phyloP scores from a whole-genome alignment of 1,139 yeast species.

The Starmera stellimalicola region DNA sequence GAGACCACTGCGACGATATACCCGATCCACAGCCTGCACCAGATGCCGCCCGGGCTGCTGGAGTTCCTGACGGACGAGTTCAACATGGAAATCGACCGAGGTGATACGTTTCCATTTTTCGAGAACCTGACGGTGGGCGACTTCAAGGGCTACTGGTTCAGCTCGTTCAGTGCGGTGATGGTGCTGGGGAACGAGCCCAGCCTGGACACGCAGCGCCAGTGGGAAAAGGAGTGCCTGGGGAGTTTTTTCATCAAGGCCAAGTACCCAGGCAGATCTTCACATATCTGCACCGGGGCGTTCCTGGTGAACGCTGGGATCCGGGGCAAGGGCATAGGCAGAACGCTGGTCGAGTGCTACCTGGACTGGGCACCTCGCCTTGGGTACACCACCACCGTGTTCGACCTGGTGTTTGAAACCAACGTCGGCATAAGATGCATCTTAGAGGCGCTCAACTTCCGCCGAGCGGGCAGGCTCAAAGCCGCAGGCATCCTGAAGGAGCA shows the following conservation, averaged over 20 bases:
- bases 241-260: slow-evolving; percentile 77
- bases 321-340: slow-evolving; percentile 87
- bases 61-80: slow-evolving; percentile 85
- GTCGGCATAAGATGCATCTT: slow-evolving; percentile 72
- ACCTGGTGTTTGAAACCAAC: slow-evolving; percentile 82
- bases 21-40: slow-evolving; percentile 57
- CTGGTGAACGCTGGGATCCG: slow-evolving; percentile 87
- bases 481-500: slow-evolving; percentile 85
- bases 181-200: slow-evolving; percentile 64
- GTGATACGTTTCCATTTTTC: slow-evolving; percentile 79
- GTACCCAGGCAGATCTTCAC: slow-evolving; percentile 88
- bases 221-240: slow-evolving; percentile 90
- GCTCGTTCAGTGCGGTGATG: slow-evolving; percentile 77
- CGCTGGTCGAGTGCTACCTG: slow-evolving; percentile 71
- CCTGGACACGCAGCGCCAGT: slow-evolving; percentile 51
- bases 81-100: slow-evolving; percentile 85
- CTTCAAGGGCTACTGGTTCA: slow-evolving; percentile 79
- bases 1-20: slow-evolving; percentile 89
- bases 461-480: slow-evolving; percentile 69
- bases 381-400: slow-evolving; percentile 75
- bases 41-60: slow-evolving; percentile 67
- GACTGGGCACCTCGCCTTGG: slow-evolving; percentile 92
- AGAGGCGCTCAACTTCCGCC: slow-evolving; percentile 68
- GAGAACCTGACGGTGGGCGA: slow-evolving; percentile 66
- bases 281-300: slow-evolving; percentile 85